These are phyloP conservation scores for Aegilops longissima DNA, from an alignment of 176 grass and related monocot species.

Conservation along the genomic window DNA sequence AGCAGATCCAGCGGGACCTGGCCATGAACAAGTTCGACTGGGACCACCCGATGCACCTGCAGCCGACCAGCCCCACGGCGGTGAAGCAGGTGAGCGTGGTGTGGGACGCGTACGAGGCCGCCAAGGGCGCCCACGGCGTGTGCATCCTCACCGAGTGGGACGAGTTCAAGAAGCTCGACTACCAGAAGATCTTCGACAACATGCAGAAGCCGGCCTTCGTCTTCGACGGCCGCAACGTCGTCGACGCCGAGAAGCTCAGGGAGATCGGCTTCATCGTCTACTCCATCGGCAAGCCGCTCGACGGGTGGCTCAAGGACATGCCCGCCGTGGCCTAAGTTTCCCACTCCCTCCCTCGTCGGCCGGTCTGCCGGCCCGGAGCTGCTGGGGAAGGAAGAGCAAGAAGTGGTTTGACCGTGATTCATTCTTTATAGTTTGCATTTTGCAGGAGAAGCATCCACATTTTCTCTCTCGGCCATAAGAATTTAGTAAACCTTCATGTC, in stretches of 20 bases:
- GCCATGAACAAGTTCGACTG: slow-evolving; percentile 97
- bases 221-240: slow-evolving; percentile 76
- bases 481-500: slow-evolving; percentile 17
- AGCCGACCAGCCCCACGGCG: slow-evolving; percentile 76
- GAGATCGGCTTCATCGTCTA: slow-evolving; percentile 96
- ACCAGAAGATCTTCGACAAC: slow-evolving; percentile 75
- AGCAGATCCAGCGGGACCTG: slow-evolving; percentile 86
- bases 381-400: slow-evolving; percentile 11
- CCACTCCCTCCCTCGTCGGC: neutral
- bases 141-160: slow-evolving; percentile 96
- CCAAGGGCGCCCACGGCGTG: slow-evolving; percentile 71
- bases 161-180: slow-evolving; percentile 83
- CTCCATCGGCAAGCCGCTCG: slow-evolving; percentile 87
- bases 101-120: slow-evolving; percentile 87
- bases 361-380: neutral
- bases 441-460: slow-evolving; percentile 25
- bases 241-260: slow-evolving; percentile 73
- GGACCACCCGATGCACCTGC: slow-evolving; percentile 92
- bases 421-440: slow-evolving; percentile 79
- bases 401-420: slow-evolving; percentile 33
- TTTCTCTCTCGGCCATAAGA: slow-evolving; percentile 39
- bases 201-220: slow-evolving; percentile 93
- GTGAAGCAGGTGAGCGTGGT: slow-evolving; percentile 81
- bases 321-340: slow-evolving; percentile 62
- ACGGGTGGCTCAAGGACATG: slow-evolving; percentile 88